Evolutionary conservation across 176 grass and related monocot genomes (phyloP).

Genomic region (Hordeum marinum): DNA sequence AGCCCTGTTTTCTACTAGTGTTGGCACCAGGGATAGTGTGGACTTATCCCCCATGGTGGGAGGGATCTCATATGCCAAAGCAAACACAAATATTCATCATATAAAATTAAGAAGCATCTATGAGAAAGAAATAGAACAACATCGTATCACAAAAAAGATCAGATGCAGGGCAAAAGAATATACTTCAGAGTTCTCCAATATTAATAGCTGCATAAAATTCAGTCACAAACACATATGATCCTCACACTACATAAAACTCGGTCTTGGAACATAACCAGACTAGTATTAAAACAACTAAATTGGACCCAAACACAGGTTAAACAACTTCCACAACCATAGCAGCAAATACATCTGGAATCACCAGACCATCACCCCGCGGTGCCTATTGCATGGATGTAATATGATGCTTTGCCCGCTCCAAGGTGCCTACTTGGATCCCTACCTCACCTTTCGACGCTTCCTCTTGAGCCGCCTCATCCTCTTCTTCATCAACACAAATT

Average conservation of each 20-base stretch:
- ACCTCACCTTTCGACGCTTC: constrained; percentile 85
- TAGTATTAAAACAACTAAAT: background rate
- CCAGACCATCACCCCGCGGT: background rate
- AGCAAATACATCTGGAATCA: background rate
- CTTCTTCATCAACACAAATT: no score
- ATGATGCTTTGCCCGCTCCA: background rate
- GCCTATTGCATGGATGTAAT: background rate
- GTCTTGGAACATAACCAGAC: background rate
- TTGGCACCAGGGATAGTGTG: no score
- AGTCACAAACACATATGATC: background rate
- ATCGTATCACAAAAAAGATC: no score
- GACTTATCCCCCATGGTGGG: background rate
- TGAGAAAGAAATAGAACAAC: no score
- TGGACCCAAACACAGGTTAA: no score
- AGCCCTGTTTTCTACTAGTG: no score
- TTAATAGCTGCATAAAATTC: background rate
- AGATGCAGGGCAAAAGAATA: background rate
- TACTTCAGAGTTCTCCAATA: background rate
- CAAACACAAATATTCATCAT: background rate
- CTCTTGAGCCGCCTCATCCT: constrained; percentile 82
- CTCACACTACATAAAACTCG: background rate
- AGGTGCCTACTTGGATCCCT: constrained; percentile 51
- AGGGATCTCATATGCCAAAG: no score
- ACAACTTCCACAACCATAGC: background rate
- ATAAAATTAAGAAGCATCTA: constrained; percentile 24